These are phyloP conservation scores for Phialophora verrucosa DNA, from an alignment of 2,329 filamentous ascomycete species.

Conservation along the genomic window DNA sequence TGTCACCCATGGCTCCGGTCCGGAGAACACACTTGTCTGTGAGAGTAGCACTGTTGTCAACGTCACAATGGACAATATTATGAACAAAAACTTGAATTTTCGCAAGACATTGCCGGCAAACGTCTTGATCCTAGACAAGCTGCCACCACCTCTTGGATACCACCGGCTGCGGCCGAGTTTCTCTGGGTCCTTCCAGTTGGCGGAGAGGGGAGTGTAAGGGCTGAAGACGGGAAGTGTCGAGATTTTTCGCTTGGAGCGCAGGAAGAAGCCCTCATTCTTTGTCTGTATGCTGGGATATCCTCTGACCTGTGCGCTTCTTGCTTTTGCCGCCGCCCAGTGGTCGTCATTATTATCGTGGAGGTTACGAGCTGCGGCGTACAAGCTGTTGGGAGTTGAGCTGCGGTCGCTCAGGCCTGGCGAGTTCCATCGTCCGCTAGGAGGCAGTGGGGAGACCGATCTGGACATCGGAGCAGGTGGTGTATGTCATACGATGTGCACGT, in stretches of 20 bases:
- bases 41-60: constrained; percentile 36
- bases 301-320: constrained; percentile 73
- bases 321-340: constrained; percentile 83
- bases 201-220: constrained; percentile 39
- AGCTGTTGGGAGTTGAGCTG: constrained; percentile 69
- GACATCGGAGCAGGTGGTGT: constrained; percentile 69
- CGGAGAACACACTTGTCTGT: constrained; percentile 33
- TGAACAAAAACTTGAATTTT: constrained; percentile 65
- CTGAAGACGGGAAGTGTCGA: constrained; percentile 78
- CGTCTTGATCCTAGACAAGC: constrained; percentile 44
- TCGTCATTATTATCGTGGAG: constrained; percentile 58
- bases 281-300: constrained; percentile 80
- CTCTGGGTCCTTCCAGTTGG: constrained; percentile 75
- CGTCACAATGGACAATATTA: constrained; percentile 48
- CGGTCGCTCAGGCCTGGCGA: constrained; percentile 78
- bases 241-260: constrained; percentile 78
- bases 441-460: constrained; percentile 81
- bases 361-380: constrained; percentile 57
- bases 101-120: constrained; percentile 61
- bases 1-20: not conserved
- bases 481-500: constrained; percentile 5
- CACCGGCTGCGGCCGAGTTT: constrained; percentile 69
- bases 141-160: constrained; percentile 49
- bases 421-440: constrained; percentile 80
- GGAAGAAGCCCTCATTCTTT: constrained; percentile 85